Base-by-base conservation (phyloP, 306 rosid species). In the Comarum palustre region DNA sequence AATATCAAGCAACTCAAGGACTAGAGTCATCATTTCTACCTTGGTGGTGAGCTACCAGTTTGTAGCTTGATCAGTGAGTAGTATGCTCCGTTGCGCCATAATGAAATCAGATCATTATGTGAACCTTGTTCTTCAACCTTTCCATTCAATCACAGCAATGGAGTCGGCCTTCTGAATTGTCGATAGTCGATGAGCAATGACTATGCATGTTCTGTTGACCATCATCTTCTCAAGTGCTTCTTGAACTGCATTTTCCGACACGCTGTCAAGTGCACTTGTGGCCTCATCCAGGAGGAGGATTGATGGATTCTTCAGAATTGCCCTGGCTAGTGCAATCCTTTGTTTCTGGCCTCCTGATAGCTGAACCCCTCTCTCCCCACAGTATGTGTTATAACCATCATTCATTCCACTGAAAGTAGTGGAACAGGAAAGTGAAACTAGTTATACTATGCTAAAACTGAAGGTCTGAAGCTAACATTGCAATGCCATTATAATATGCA, bases 301-400 rank as follows among this genome's bases (percentile, higher is more conserved):
- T 78, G 96, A 65, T 7, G 96, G 91, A 52, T 89, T 89, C 90
- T 88, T 94, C 65, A 89, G 76, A 62, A 91, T 83, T 4, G 97
- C 97, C 16, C 97, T 82, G 1, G 97, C 99, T 58, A 88, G 82
- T 9, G 96, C 97, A 63, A 94, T 79, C 77, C 95, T 88, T 65
- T 94, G 99, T 67, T 94, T 94, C 79, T 91, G 99, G 13, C 99
- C 96, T 52, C 97, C 96, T 29, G 97, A 91, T 52, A 93, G 87
- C 50, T 94, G 97, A 69, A 81, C 89, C 52, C 98, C 92, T 86
- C 99, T 78, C 78, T 94, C 96, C 41, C 99, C 96, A 43, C 99
- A 91, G 60, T 84, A 67, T 63, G 97, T 91, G 10, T 85, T 80
- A 73, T 88, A 91, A 67, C 92, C 99, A 57, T 80, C 94, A 67